Base-by-base conservation (phyloP, 2,329 filamentous ascomycete species). In the Penicillium sp. region DNA sequence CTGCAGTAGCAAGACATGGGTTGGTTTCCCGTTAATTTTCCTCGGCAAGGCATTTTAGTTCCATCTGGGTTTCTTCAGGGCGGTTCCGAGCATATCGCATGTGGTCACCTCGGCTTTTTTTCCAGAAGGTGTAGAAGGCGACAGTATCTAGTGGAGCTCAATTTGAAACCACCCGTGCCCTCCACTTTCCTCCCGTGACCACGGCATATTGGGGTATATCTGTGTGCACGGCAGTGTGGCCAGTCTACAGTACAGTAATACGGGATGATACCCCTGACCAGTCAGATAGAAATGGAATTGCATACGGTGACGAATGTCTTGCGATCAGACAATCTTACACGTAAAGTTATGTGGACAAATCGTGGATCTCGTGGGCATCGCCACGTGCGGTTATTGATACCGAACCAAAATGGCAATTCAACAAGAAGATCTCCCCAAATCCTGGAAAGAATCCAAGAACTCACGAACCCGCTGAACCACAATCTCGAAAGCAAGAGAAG, bases 341-440 rank as follows among this genome's bases (percentile, higher is more conserved):
- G 35, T n/a, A 37, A 47, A 23, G n/a, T 19, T 39, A 11, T 11
- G 3, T 42, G 21, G 39, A 23, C 16, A 42, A 13, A 35, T 49
- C 31, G 47, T 50, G 33, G 33, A 50, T 50, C 33, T 37, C 33
- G 39, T 37, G 54, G 46, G 29, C 27, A 50, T 50, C 23, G 33
- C 48, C 48, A 50, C 48, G 48, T 50, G 48, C 35, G 33, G 48
- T 27, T 50, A 21, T 35, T 35, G 48, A n/a, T 39, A 26, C 48
- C 48, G 48, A 50, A 50, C 48, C 48, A 50, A 50, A 50, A 50
- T 10, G 33, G 33, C n/a, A 50, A 39, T 29, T 47, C 23, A n/a
- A 42, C 11, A 4, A 21, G 39, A 23, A n/a, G 48, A 50, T 50
- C 48, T 37, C 25, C 33, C 33, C 23, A 33, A 50, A 42, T 26